phyloP scores from a whole-genome alignment of 495 filamentous ascomycete genomes.

The Jackrogersella multiformis region DNA sequence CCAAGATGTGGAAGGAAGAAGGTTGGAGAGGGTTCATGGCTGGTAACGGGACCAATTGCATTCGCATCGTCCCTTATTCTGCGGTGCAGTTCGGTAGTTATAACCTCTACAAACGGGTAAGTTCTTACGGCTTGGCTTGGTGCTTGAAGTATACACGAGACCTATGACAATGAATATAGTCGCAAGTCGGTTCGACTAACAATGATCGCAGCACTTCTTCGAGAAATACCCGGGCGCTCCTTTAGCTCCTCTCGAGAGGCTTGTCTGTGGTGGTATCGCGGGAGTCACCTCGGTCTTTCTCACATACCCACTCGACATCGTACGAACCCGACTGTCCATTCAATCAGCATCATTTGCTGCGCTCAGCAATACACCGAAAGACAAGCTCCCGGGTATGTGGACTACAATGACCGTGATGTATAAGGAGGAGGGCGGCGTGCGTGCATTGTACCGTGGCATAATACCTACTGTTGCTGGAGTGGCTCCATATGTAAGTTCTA shows the following conservation, averaged over 20 bases:
- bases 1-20: conserved; percentile 96
- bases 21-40: conserved; percentile 96
- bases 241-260: conserved; percentile 72
- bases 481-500: conserved; percentile 82
- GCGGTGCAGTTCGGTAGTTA: conserved; percentile 98
- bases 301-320: conserved; percentile 90
- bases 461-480: conserved; percentile 94
- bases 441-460: conserved; percentile 90
- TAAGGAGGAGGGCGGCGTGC: conserved; percentile 84
- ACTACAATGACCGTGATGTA: conserved; percentile 84
- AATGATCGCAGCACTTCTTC: conserved; percentile 66
- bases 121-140: conserved; percentile 36
- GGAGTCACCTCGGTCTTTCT: conserved; percentile 90
- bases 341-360: conserved; percentile 91
- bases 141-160: neutral
- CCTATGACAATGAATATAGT: neutral
- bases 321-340: conserved; percentile 93
- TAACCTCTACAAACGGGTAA: conserved; percentile 93
- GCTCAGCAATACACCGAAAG: conserved; percentile 63
- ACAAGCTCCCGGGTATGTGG: conserved; percentile 93
- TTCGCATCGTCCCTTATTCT: conserved; percentile 96
- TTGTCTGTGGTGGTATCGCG: conserved; percentile 86
- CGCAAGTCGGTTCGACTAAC: conserved; percentile 19
- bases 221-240: conserved; percentile 74
- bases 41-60: conserved; percentile 97